Base-by-base conservation (phyloP, 2,329 filamentous ascomycete genomes). In the Geosmithia flava region DNA sequence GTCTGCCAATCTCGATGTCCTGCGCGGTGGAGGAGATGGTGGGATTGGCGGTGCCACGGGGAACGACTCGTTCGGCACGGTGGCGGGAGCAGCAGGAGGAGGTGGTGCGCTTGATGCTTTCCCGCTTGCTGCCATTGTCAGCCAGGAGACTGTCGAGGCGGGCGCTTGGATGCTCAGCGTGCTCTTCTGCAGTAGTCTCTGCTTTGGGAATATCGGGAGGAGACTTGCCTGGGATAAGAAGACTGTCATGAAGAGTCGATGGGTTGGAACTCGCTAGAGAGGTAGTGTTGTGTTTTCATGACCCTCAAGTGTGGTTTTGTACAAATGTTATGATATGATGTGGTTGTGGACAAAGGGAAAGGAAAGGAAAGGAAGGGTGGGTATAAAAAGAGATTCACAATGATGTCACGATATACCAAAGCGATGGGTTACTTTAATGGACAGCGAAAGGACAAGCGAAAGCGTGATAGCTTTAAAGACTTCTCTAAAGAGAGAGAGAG, bases 181-280 rank as follows among this genome's bases (percentile, higher is more conserved):
- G 23, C 68, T 98, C 46, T 98, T 96, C 62, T 96, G 93, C 66
- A 94, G 87, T 59, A 89, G 87, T 56, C 80, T 97, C 10, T 96
- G 90, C 66, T 96, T 98, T 71, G 93, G 93, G 11, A 97, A 95
- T 60, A 88, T 98, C 59, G 93, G 93, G 13, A 75, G 93, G 53
- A 75, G 87, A 52, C 67, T 97, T 53, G 81, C 83, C n/a, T 66
- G 79, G 53, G 73, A 67, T 20, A 61, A 58, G 49, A 63, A 37
- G 33, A 37, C 33, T 5, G 33, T 16, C 33, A 16, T 37, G 33
- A 37, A 37, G 33, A 37, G 33, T 37, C 5, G 33, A 16, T 37
- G 33, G 33, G 23, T 27, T 8, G 23, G 23, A 8, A 27, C 23
- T 27, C 23, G 23, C 23, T 27, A 27, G 23, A n/a, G n/a, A 39